Evolutionary conservation across 2,329 filamentous ascomycete genomes (phyloP), one percentile per base, ranked within the genome.

Genomic region (Beauveria pseudobassiana): DNA sequence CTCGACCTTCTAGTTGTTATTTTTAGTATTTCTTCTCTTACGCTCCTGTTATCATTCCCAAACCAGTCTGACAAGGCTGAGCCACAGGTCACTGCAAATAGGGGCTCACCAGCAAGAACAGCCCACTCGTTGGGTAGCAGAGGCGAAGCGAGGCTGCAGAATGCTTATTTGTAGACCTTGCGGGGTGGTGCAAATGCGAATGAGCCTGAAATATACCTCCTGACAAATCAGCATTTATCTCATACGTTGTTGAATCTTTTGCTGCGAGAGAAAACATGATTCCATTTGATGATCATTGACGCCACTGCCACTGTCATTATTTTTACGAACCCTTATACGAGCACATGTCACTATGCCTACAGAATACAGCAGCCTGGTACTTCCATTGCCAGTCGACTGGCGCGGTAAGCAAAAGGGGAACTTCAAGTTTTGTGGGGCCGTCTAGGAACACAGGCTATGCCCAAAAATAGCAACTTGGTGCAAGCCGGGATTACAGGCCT

Each of bases 381-480:
- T 16, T 55, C 18, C 34, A 20, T 22, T 42, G 18, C 24, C 46
- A n/a, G 40, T 56, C 16, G 10, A n/a, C 5, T 55, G 1, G 40
- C 22, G 16, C 22, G 5, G 34, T 22, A 26, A 54, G 52, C 34
- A 53, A 50, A 18, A 26, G 30, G 22, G 22, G 18, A 45, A 49
- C 22, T 24, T 24, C 46, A 42, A 42, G 5, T 10, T 10, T n/a
- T 54, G 7, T 18, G 28, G n/a, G n/a, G 18, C 53, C n/a, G 53
- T 20, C 34, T 9, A 20, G 34, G 30, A 20, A 24, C n/a, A 16
- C 14, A 16, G 4, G 43, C 42, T 26, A 20, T 38, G 26, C 7
- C 55, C 56, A 51, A 59, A 59, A 59, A 59, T 59, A 59, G 56
- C 56, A 59, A 40, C 54, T 34, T 51, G 56, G 46, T 20, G 55